These are phyloP conservation scores for Pharus latifolius DNA, from an alignment of 176 grass and related monocot genomes.

Conservation along the genomic window DNA sequence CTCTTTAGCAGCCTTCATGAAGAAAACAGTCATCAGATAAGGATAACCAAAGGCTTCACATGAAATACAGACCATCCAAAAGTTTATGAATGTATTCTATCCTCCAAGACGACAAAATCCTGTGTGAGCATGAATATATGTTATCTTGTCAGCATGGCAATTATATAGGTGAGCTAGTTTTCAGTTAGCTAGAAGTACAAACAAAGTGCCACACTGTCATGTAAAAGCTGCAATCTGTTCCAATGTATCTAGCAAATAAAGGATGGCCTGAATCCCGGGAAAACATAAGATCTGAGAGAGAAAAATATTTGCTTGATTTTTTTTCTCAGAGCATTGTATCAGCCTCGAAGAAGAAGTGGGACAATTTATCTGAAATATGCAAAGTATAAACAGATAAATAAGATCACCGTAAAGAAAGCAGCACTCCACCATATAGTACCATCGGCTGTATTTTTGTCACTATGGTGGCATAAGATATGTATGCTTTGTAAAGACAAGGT, in stretches of 20 bases:
- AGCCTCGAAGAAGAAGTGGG: no score
- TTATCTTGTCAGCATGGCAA: conserved; percentile 2
- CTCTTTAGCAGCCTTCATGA: conserved; percentile 47
- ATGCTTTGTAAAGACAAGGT: no score
- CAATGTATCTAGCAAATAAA: neutral
- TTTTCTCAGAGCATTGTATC: no score
- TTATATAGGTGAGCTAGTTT: neutral
- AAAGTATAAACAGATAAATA: no score
- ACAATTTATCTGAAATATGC: no score
- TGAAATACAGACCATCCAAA: conserved; percentile 3
- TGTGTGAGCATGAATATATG: neutral
- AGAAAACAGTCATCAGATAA: conserved; percentile 7
- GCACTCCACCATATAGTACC: no score
- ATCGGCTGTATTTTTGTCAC: no score
- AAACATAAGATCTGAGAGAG: neutral
- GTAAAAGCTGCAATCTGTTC: neutral
- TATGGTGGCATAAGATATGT: no score
- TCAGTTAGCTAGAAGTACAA: neutral
- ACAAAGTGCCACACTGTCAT: neutral
- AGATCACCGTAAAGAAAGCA: no score
- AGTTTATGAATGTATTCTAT: neutral
- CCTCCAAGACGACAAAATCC: neutral
- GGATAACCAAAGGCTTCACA: conserved; percentile 6
- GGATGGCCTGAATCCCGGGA: neutral
- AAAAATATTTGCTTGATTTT: no score